A percentile compares a stretch with the other conserved stretches of the same genome.
phyloP scores from a whole-genome alignment of 1,284 basidiomycete species.

The Ceratobasidium papillatum region DNA sequence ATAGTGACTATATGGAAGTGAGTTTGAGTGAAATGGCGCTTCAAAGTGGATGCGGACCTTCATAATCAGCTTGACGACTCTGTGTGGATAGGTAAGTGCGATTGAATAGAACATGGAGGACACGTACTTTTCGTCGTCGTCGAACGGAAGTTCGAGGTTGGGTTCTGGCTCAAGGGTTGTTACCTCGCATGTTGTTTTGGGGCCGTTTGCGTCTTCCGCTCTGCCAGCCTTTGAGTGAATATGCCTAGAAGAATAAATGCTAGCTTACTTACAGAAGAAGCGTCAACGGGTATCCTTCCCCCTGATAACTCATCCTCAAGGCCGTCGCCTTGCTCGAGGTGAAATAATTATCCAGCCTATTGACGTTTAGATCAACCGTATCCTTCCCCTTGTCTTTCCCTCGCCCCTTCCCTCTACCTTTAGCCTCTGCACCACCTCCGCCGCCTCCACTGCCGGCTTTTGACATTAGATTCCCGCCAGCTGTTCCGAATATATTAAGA shows the following conservation, averaged over 20 bases:
- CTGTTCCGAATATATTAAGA: slow-evolving; percentile 91
- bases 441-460: slow-evolving; percentile 7
- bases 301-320: slow-evolving; percentile 85
- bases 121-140: slow-evolving; percentile 70
- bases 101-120: slow-evolving; percentile 23
- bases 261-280: slow-evolving; percentile 74
- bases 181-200: slow-evolving; percentile 89
- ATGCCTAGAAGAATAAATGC: too few relatives aligned
- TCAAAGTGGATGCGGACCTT: slow-evolving; percentile 66
- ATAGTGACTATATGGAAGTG: slow-evolving; percentile 69
- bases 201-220: slow-evolving; percentile 82
- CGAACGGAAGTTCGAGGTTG: slow-evolving; percentile 80
- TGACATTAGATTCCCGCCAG: slow-evolving; percentile 50
- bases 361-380: slow-evolving; percentile 48
- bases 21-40: background rate
- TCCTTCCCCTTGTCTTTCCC: slow-evolving; percentile 48
- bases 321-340: slow-evolving; percentile 70
- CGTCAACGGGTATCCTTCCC: slow-evolving; percentile 79
- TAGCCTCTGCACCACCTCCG: slow-evolving; percentile 47
- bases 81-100: slow-evolving; percentile 49
- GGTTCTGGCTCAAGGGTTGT: slow-evolving; percentile 86
- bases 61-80: slow-evolving; percentile 83
- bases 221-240: slow-evolving; percentile 55
- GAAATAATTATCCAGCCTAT: slow-evolving; percentile 36
- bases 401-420: slow-evolving; percentile 58